phyloP scores from a whole-genome alignment of 306 rosid genomes.

The Dalbergia cultrata region DNA sequence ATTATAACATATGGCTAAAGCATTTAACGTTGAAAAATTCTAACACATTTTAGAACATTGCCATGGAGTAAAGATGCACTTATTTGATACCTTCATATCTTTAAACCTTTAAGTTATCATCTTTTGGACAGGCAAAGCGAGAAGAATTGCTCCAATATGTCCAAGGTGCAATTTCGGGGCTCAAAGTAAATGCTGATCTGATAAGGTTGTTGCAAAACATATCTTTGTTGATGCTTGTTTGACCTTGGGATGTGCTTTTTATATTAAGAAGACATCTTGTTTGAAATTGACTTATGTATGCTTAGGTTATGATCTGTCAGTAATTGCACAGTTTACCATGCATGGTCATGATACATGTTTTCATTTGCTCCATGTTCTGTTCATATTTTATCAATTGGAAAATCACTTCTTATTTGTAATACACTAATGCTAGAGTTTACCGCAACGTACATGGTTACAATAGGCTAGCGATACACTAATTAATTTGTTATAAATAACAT shows the following conservation, averaged over 20 bases:
- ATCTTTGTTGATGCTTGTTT: constrained; percentile 39
- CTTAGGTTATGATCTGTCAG: constrained; percentile 35
- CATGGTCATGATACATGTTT: constrained; percentile 35
- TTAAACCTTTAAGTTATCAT: constrained; percentile 8
- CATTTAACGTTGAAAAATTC: background rate
- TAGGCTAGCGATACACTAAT: constrained; percentile 6
- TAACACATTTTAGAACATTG: background rate
- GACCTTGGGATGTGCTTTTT: constrained; percentile 25
- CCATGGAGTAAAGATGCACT: background rate
- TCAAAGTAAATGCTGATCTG: constrained; percentile 82
- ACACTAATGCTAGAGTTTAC: constrained; percentile 17
- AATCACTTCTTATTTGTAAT: constrained; percentile 17
- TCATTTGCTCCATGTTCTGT: constrained; percentile 17
- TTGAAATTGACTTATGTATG: constrained; percentile 30
- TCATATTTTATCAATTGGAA: constrained; percentile 30
- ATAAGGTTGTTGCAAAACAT: constrained; percentile 69
- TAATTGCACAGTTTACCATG: constrained; percentile 18
- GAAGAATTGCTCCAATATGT: constrained; percentile 91
- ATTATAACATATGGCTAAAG: background rate
- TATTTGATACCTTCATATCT: background rate
- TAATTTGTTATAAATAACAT: constrained; percentile 17
- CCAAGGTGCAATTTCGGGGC: constrained; percentile 82
- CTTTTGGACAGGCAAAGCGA: constrained; percentile 70
- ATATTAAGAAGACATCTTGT: constrained; percentile 28
- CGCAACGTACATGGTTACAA: constrained; percentile 13